Evolutionary conservation across 257 asterid genomes (phyloP), one percentile per base, ranked within the genome.

Genomic region (Plantago elongata): DNA sequence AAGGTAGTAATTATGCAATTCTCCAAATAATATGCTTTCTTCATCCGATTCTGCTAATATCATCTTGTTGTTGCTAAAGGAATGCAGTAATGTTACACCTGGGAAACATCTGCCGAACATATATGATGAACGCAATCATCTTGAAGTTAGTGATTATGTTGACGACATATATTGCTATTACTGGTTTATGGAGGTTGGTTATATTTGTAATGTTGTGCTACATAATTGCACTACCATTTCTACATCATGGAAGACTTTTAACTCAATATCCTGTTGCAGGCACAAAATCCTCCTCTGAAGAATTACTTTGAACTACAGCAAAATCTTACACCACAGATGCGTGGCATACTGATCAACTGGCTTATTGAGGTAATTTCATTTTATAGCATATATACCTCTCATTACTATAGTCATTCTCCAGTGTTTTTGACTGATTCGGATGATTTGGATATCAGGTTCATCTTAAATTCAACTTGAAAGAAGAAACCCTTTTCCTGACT

Each of bases 281-380:
- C 80, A 44, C 93, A 77, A 34, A 84, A 77, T 75, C 86, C 77
- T 73, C 71, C 71, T 13, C 48, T 79, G 72, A 77, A 81, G 80
- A 67, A 77, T 61, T 86, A 81, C 81, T 69, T 86, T 83, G 90
- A 63, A 34, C 67, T 60, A 64, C 95, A 84, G 72, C 66, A 68
- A 55, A 84, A 86, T 15, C 82, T 88, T 57, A 77, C 92, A 62
- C 94, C 95, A 69, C 89, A 83, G 71, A 91, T 83, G 90, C 95
- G 98, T 74, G 95, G 93, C 40, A 76, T 84, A 78, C 73, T 92
- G 78, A 80, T 92, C 83, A 92, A 89, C 74, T 92, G 99, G 99
- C 95, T 92, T 60, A 80, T 89, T 51, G 97, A 92, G 84, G 98
- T 91, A 51, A 56, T 68, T 57, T 72, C 57, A 22, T 59, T 42